Base-by-base conservation (phyloP, 1,284 basidiomycete species). In the Cerioporus squamosus region DNA sequence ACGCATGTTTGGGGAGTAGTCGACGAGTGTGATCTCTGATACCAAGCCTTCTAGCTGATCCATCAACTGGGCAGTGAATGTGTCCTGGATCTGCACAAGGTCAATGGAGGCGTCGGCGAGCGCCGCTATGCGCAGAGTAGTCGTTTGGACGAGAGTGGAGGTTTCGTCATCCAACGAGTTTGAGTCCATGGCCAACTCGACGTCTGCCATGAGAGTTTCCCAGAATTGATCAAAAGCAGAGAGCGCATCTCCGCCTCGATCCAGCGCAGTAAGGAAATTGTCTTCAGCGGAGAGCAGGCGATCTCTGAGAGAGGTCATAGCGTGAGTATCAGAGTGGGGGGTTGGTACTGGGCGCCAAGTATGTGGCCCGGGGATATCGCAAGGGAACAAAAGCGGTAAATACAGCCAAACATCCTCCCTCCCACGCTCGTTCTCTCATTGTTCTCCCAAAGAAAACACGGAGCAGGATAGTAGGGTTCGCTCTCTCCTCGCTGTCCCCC, bases 221-320 rank as follows among this genome's bases (percentile, higher is more conserved):
- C 60, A 68, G 2, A 26, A 26, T 0, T 8, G 0, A 1, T 62
- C 44, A 53, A 72, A 72, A 2, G 40, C 18, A 0, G 20, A 17
- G 2, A 72, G 2, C 0, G 68, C 61, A 10, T 45, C 44, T 0
- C 33, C 36, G 7, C 62, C 67, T 10, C 52, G 49, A 4, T 12
- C 15, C 2, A 67, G 33, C 10, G 70, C 63, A 12, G 55, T 15
- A 7, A 71, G 17, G n/a, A 73, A 65, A 0, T 64, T 39, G 0
- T 54, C 29, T 40, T 72, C 69, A 0, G 51, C 66, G 7, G 48
- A 15, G 1, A 57, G 44, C 0, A 73, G 44, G 1, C 71, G 63
- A 18, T 64, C 26, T 3, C 18, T 52, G 1, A 73, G 56, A 7
- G 57, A 43, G 1, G 42, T n/a, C n/a, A 39, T 55, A 64, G 66